These are phyloP conservation scores for Suillus plorans DNA, from an alignment of 768 basidiomycete species.

Conservation along the genomic window DNA sequence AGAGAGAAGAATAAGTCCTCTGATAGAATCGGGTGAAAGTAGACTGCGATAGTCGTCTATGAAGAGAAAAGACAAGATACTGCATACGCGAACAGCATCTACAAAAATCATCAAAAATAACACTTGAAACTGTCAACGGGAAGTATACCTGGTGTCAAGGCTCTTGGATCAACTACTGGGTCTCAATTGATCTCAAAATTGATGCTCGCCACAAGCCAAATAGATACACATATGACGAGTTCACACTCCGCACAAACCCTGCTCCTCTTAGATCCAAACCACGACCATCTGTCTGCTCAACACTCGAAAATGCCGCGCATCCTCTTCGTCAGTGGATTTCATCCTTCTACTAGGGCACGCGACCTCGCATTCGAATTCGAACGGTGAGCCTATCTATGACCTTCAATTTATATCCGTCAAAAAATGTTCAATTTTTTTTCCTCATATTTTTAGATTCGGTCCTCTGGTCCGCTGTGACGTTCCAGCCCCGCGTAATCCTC, in stretches of 20 bases:
- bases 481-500: conserved; percentile 79
- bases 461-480: conserved; percentile 88
- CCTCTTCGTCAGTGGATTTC: conserved; percentile 85
- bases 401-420: neutral
- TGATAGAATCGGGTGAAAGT: neutral
- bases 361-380: conserved; percentile 89
- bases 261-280: conserved; percentile 22
- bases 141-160: conserved; percentile 9
- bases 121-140: neutral
- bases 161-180: neutral
- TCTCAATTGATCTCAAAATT: neutral
- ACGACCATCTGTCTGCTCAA: conserved; percentile 14
- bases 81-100: conserved; percentile 22
- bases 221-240: conserved; percentile 25
- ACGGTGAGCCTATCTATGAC: conserved; percentile 47
- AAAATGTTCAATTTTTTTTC: conserved; percentile 10
- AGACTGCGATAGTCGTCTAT: conserved; percentile 4
- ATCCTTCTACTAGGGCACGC: conserved; percentile 76
- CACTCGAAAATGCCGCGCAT: conserved; percentile 65
- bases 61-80: conserved; percentile 14
- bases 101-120: conserved; percentile 10
- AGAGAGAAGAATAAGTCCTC: conserved; percentile 20
- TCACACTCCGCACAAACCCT: conserved; percentile 29
- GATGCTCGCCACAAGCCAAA: conserved; percentile 38
- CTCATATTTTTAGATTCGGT: conserved; percentile 56